Evolutionary conservation across 2,329 filamentous ascomycete genomes (phyloP).

Genomic region (Trichoderma brevicompactum): DNA sequence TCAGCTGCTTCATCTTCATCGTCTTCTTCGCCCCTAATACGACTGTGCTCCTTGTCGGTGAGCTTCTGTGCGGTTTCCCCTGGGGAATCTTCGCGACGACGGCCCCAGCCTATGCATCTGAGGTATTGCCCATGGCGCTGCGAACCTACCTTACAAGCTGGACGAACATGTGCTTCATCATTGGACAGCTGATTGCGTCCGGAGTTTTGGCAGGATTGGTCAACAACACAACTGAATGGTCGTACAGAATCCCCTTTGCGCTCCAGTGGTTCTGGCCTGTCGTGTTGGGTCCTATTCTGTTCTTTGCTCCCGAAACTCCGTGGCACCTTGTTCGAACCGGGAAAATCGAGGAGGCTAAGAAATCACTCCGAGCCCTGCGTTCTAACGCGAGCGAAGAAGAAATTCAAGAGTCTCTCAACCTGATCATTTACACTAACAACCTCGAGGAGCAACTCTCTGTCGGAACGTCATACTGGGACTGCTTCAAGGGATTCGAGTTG

Average conservation of each 20-base stretch:
- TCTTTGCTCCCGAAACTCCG: slow-evolving; percentile 52
- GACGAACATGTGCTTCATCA: slow-evolving; percentile 53
- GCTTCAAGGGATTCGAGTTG: slow-evolving; percentile 51
- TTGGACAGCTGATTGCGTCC: slow-evolving; percentile 52
- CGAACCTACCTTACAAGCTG: slow-evolving; percentile 52
- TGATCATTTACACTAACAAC: slow-evolving; percentile 50
- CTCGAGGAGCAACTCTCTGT: slow-evolving; percentile 43
- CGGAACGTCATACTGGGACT: slow-evolving; percentile 49
- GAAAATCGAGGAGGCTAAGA: slow-evolving; percentile 41
- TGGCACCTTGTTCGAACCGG: slow-evolving; percentile 49
- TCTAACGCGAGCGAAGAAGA: slow-evolving; percentile 15
- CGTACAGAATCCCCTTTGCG: slow-evolving; percentile 53
- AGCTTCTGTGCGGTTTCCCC: slow-evolving; percentile 52
- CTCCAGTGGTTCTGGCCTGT: slow-evolving; percentile 56
- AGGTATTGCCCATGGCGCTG: slow-evolving; percentile 46
- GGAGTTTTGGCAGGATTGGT: slow-evolving; percentile 37
- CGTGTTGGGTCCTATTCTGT: slow-evolving; percentile 45
- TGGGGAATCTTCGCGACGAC: slow-evolving; percentile 53
- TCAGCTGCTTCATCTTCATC: slow-evolving; percentile 51
- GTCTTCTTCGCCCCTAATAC: slow-evolving; percentile 51
- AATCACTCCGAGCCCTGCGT: slow-evolving; percentile 41
- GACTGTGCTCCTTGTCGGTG: slow-evolving; percentile 46
- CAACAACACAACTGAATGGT: slow-evolving; percentile 45
- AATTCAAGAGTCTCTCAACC: slow-evolving; percentile 38
- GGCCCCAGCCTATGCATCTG: slow-evolving; percentile 53